These are phyloP conservation scores for Cutaneotrichosporon cyanovorans DNA, from an alignment of 1,284 basidiomycete genomes.

Conservation along the genomic window DNA sequence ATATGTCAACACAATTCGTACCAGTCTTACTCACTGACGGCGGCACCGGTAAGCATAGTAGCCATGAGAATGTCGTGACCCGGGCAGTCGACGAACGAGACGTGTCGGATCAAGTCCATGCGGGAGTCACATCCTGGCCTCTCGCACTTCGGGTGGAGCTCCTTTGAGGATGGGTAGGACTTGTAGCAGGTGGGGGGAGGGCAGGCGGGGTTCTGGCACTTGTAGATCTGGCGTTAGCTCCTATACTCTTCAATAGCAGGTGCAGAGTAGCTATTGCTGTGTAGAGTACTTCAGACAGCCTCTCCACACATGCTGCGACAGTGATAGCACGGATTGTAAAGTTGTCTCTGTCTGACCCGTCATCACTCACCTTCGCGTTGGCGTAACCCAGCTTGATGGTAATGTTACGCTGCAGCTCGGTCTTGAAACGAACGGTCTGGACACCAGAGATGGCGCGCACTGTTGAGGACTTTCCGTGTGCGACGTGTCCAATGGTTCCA, in stretches of 20 bases:
- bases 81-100: slow-evolving; percentile 49
- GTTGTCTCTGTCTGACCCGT: too few species aligned
- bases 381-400: slow-evolving; percentile 98
- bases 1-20: background rate
- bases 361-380: slow-evolving; percentile 81
- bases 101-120: slow-evolving; percentile 68
- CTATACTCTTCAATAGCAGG: background rate
- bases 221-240: slow-evolving; percentile 68
- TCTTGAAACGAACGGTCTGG: slow-evolving; percentile 97
- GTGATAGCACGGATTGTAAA: too few species aligned
- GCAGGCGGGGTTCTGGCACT: slow-evolving; percentile 89
- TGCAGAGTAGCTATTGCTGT: too few species aligned
- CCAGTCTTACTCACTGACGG: slow-evolving; percentile 57
- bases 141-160: slow-evolving; percentile 87
- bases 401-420: slow-evolving; percentile 95
- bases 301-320: too few species aligned
- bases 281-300: too few species aligned
- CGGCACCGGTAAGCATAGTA: slow-evolving; percentile 99
- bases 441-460: slow-evolving; percentile 99
- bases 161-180: slow-evolving; percentile 89
- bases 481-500: slow-evolving; percentile 93
- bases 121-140: slow-evolving; percentile 79
- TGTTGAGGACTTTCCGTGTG: slow-evolving; percentile 97
- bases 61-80: slow-evolving; percentile 95
- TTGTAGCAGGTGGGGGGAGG: slow-evolving; percentile 88